Evolutionary conservation across 2,329 filamentous ascomycete genomes (phyloP), one percentile per base, ranked within the genome.

Genomic region (Trichoderma sp.): DNA sequence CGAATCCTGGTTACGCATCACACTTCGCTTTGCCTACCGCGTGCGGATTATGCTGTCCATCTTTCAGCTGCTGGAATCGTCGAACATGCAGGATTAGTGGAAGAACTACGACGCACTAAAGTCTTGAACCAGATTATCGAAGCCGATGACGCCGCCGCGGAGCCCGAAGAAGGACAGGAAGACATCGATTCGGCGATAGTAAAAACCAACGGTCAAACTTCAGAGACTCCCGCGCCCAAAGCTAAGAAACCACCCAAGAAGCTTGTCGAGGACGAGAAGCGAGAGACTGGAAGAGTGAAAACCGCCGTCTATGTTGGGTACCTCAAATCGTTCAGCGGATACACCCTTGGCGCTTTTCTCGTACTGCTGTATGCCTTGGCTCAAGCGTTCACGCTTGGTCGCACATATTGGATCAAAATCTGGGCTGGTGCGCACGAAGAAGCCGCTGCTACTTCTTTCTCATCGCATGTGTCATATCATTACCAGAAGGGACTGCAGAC

Each of bases 31-130:
- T 68, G 65, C n/a, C 19, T 68, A 3, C 55, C 56, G 8, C 55
- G 56, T 21, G 65, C 65, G 3, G 65, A 60, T 21, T 68, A 68
- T 33, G 56, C 55, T 16, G 65, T 68, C 2, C 59, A 57, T 81
- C 92, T 0, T 10, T 62, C 59, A 21, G 29, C 53, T 14, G 27
- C 21, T n/a, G 63, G 63, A 6, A 19, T 58, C 21, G 63, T 66
- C 53, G 53, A 66, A 29, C 63, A 66, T 35, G 53, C 63, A 14
- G 63, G 63, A n/a, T 49, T 37, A 16, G 63, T 66, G 21, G 63
- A 66, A n/a, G 53, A 66, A 3, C 37, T 66, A 6, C 53, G 63
- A 24, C 63, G 63, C 63, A 66, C 63, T 3, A 35, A 35, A 27
- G 40, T 58, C 29, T 16, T 66, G 5, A 55, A 66, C 4, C 63